phyloP scores from a whole-genome alignment of 768 basidiomycete species.

The Scleroderma citrinum region DNA sequence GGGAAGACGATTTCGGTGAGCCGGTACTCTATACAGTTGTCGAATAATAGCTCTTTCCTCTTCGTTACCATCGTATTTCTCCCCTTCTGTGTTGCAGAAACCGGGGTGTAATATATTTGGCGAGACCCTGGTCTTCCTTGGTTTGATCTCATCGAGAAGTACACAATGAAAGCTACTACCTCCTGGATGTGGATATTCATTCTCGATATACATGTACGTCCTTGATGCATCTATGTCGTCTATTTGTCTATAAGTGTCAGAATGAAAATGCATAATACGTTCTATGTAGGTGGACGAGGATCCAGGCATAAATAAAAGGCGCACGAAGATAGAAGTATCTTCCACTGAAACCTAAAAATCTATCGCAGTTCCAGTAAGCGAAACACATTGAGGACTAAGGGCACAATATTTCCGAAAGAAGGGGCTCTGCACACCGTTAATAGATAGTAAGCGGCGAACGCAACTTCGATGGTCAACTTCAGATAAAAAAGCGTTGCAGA shows the following conservation, averaged over 20 bases:
- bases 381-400: constrained; percentile 17
- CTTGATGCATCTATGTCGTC: no score
- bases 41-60: neutral
- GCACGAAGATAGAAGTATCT: neutral
- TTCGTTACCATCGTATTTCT: neutral
- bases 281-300: no score
- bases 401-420: constrained; percentile 18
- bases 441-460: constrained; percentile 24
- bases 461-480: constrained; percentile 21
- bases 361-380: constrained; percentile 28
- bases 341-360: neutral
- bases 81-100: neutral
- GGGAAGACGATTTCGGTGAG: constrained; percentile 2
- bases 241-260: no score
- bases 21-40: constrained; percentile 1
- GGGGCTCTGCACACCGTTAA: constrained; percentile 23
- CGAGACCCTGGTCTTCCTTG: no score
- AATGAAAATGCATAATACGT: no score
- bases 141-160: no score
- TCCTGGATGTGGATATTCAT: no score
- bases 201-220: no score
- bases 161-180: no score
- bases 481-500: constrained; percentile 24
- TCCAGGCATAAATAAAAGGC: no score
- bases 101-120: neutral